phyloP scores from a whole-genome alignment of 208 protist species.

The Leishmania mexicana region DNA sequence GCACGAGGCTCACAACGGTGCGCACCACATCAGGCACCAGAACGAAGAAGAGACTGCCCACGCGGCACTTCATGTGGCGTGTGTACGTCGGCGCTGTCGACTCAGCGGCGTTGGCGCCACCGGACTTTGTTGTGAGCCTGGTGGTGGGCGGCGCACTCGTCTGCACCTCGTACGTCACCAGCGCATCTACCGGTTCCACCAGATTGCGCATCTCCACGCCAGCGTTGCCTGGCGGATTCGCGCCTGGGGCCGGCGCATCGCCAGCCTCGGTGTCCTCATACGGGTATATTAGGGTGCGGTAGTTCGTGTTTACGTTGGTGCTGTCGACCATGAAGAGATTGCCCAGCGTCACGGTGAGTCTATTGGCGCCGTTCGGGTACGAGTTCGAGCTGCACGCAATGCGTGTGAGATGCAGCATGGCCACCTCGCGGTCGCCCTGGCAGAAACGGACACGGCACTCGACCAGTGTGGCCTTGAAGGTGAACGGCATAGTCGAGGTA shows the following conservation, averaged over 20 bases:
- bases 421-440: constrained; percentile 47
- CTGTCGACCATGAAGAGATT: constrained; percentile 59
- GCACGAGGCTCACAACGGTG: constrained; percentile 36
- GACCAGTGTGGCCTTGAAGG: constrained; percentile 21
- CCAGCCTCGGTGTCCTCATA: constrained; percentile 36
- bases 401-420: constrained; percentile 35
- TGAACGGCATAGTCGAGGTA: constrained; percentile 7
- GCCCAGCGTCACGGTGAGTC: constrained; percentile 43
- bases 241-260: neutral
- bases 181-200: neutral
- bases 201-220: neutral
- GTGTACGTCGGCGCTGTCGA: constrained; percentile 31
- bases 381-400: constrained; percentile 30
- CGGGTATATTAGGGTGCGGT: constrained; percentile 51
- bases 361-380: constrained; percentile 45
- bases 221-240: neutral
- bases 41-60: constrained; percentile 57
- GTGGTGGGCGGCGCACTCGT: neutral
- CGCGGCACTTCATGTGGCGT: constrained; percentile 43
- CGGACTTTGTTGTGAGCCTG: neutral
- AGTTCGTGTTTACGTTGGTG: constrained; percentile 36
- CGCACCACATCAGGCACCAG: constrained; percentile 69
- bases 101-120: neutral
- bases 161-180: constrained; percentile 28
- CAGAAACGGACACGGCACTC: constrained; percentile 45